Evolutionary conservation across 2,329 filamentous ascomycete genomes (phyloP).

Genomic region (Corniculantispora saksenae): DNA sequence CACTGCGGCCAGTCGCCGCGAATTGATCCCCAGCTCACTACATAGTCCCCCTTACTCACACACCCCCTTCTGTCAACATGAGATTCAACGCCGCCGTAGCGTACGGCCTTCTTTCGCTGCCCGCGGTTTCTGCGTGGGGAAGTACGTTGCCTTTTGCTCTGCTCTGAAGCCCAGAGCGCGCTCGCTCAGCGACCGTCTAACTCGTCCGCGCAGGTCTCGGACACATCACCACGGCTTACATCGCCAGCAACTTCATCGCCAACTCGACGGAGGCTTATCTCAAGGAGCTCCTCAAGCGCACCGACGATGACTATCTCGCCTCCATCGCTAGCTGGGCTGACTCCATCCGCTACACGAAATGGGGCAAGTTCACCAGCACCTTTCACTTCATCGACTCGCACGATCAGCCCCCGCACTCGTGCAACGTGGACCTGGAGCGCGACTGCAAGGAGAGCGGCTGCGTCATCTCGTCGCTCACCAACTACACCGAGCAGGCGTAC

Average conservation of each 20-base stretch:
- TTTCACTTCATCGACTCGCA: constrained; percentile 72
- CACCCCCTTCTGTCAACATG: not conserved
- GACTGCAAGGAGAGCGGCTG: constrained; percentile 66
- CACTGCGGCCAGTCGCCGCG: not conserved
- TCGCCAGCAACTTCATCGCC: constrained; percentile 62
- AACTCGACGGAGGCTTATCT: constrained; percentile 58
- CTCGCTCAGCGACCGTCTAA: not conserved
- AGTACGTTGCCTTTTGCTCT: constrained; percentile 33
- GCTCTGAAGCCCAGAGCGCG: not conserved
- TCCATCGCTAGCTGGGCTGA: constrained; percentile 68
- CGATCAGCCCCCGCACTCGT: constrained; percentile 59
- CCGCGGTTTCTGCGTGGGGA: constrained; percentile 38
- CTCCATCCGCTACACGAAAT: constrained; percentile 64
- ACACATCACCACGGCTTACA: constrained; percentile 65
- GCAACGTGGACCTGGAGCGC: constrained; percentile 58
- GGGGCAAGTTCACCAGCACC: constrained; percentile 60
- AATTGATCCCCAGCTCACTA: not conserved
- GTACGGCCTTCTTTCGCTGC: constrained; percentile 13
- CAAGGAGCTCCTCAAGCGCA: constrained; percentile 56
- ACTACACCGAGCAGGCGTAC: constrained; percentile 59
- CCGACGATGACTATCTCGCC: constrained; percentile 60
- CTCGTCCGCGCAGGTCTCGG: constrained; percentile 52
- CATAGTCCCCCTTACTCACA: not conserved
- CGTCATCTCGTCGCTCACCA: constrained; percentile 60
- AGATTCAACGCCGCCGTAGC: constrained; percentile 10